phyloP scores from a whole-genome alignment of 306 rosid species.

The Astragalus membranaceus region DNA sequence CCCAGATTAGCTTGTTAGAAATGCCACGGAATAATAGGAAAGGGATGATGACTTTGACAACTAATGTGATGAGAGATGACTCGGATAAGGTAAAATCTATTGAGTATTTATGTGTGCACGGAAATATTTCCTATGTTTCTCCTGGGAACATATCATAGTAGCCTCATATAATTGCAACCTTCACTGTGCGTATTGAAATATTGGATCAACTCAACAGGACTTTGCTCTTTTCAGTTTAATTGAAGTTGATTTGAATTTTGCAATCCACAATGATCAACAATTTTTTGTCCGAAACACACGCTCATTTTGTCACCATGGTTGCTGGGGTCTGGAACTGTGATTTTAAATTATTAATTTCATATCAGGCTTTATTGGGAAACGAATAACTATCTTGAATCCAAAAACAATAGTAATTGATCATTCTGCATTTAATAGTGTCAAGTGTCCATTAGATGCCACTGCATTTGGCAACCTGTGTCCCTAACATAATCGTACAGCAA shows the following conservation, averaged over 20 bases:
- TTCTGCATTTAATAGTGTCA: not conserved
- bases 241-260: conserved; percentile 1
- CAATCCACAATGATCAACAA: not conserved
- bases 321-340: not conserved
- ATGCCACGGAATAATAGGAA: conserved; percentile 52
- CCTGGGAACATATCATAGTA: conserved; percentile 7
- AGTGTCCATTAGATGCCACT: not conserved
- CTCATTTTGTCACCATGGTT: not conserved
- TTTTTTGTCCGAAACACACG: not conserved
- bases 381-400: not conserved
- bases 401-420: not conserved
- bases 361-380: not conserved
- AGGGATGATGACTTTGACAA: conserved; percentile 61
- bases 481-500: not conserved
- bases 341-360: not conserved
- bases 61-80: conserved; percentile 92
- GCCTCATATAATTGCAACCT: conserved; percentile 1
- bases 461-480: conserved; percentile 8
- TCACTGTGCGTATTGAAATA: not conserved
- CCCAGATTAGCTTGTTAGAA: conserved; percentile 82
- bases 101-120: not conserved
- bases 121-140: not conserved
- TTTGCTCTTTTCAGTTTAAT: not conserved
- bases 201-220: not conserved
- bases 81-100: conserved; percentile 63